These are phyloP conservation scores for Neotropicomus parvogracilis DNA, from an alignment of 1,284 basidiomycete species.

Conservation along the genomic window DNA sequence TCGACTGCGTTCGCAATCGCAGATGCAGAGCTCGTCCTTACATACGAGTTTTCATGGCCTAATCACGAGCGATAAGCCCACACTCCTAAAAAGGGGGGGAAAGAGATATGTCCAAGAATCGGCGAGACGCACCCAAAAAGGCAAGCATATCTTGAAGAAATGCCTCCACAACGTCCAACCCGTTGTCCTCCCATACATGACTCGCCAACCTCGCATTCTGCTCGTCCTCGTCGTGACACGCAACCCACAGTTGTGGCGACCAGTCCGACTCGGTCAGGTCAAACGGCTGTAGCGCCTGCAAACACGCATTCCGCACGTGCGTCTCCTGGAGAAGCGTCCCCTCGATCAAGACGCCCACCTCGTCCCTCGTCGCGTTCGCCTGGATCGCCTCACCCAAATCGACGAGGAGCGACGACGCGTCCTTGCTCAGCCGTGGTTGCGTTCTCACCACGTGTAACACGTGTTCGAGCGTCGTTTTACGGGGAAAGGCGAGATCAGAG, in stretches of 20 bases:
- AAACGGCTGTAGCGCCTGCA: slow-evolving; percentile 93
- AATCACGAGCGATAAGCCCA: neutral
- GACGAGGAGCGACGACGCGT: slow-evolving; percentile 79
- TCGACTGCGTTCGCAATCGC: slow-evolving; percentile 80
- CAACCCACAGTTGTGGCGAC: slow-evolving; percentile 87
- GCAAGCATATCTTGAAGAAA: slow-evolving; percentile 64
- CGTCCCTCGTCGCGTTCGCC: slow-evolving; percentile 57
- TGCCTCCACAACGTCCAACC: slow-evolving; percentile 79
- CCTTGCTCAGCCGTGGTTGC: slow-evolving; percentile 83
- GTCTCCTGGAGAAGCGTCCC: slow-evolving; percentile 87
- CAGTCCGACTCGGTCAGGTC: slow-evolving; percentile 95
- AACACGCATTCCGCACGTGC: slow-evolving; percentile 83
- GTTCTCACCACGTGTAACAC: slow-evolving; percentile 74
- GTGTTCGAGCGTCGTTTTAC: slow-evolving; percentile 65
- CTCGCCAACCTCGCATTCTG: slow-evolving; percentile 84
- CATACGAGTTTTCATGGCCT: slow-evolving; percentile 83
- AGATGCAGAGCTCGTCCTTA: slow-evolving; percentile 69
- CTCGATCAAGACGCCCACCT: slow-evolving; percentile 65
- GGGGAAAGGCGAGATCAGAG: slow-evolving; percentile 66
- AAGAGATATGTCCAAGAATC: neutral
- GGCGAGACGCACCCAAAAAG: slow-evolving; percentile 58
- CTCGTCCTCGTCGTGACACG: slow-evolving; percentile 89
- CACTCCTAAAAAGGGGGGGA: neutral
- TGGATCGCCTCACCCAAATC: slow-evolving; percentile 84
- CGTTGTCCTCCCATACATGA: slow-evolving; percentile 95